phyloP scores from a whole-genome alignment of 495 filamentous ascomycete species.

The Penicillium bovifimosum region DNA sequence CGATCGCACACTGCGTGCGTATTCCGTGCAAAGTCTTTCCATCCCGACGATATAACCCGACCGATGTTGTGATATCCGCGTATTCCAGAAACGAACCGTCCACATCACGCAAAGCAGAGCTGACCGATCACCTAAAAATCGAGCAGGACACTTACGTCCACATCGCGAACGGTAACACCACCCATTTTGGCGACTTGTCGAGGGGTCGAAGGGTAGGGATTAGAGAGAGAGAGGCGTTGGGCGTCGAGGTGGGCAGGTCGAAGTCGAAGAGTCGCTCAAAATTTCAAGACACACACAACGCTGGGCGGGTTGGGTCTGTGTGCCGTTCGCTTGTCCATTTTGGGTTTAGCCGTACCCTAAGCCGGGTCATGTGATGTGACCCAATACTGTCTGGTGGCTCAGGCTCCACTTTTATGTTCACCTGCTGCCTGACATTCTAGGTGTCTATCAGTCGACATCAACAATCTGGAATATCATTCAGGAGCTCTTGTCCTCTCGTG shows the following conservation, averaged over 20 bases:
- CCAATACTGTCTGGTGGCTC: background rate
- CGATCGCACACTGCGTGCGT: background rate
- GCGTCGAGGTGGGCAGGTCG: constrained; percentile 36
- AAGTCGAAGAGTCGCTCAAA: constrained; percentile 38
- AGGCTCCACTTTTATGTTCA: background rate
- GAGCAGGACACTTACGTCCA: constrained; percentile 65
- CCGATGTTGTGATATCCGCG: constrained; percentile 7
- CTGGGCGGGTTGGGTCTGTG: constrained; percentile 33
- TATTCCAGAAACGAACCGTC: constrained; percentile 23
- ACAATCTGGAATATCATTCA: too few relatives aligned
- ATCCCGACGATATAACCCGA: constrained; percentile 3
- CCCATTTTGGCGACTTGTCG: constrained; percentile 66
- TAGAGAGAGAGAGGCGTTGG: constrained; percentile 33
- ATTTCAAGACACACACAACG: constrained; percentile 37
- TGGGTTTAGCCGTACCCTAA: constrained; percentile 44
- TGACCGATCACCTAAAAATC: constrained; percentile 12
- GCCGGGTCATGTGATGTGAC: constrained; percentile 15
- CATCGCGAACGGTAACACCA: constrained; percentile 83
- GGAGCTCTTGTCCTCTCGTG: background rate
- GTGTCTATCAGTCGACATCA: background rate
- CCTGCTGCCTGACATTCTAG: background rate
- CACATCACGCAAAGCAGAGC: constrained; percentile 20
- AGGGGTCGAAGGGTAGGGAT: constrained; percentile 35
- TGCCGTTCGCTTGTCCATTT: constrained; percentile 42
- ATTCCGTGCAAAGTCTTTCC: constrained; percentile 4